Evolutionary conservation across 192 early-diverging fungal species (phyloP).

Genomic region (Podila clonocystis): DNA sequence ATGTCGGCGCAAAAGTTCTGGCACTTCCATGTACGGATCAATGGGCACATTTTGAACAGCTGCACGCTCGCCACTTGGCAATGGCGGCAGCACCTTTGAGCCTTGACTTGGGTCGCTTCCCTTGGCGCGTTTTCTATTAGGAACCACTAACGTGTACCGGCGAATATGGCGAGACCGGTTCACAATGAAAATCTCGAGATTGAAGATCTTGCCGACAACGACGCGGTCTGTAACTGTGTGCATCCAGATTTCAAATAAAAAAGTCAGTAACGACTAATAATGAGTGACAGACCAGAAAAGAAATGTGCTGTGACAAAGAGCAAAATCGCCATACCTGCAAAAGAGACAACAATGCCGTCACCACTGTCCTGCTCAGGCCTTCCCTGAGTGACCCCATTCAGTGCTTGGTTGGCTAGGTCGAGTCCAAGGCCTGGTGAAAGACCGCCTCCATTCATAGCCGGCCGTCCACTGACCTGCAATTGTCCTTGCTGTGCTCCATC

Average conservation of each 20-base stretch:
- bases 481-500: slow-evolving; percentile 6
- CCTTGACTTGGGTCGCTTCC: slow-evolving; percentile 52
- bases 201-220: slow-evolving; percentile 63
- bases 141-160: slow-evolving; percentile 63
- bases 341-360: slow-evolving; percentile 66
- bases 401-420: slow-evolving; percentile 19
- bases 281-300: too few species aligned
- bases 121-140: slow-evolving; percentile 62
- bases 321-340: slow-evolving; percentile 60
- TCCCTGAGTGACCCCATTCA: slow-evolving; percentile 43
- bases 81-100: slow-evolving; percentile 48
- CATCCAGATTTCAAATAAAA: not conserved
- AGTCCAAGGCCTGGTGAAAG: slow-evolving; percentile 43
- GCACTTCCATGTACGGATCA: slow-evolving; percentile 67
- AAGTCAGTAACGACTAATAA: too few species aligned
- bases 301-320: too few species aligned
- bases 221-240: slow-evolving; percentile 47
- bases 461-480: slow-evolving; percentile 9
- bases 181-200: slow-evolving; percentile 63
- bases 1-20: slow-evolving; percentile 62
- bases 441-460: slow-evolving; percentile 13
- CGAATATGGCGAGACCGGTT: slow-evolving; percentile 63
- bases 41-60: slow-evolving; percentile 53
- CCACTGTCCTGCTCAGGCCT: slow-evolving; percentile 57
- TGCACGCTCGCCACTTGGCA: slow-evolving; percentile 49